phyloP scores from a whole-genome alignment of 345 rosid genomes.

The Populus ilicifolia region DNA sequence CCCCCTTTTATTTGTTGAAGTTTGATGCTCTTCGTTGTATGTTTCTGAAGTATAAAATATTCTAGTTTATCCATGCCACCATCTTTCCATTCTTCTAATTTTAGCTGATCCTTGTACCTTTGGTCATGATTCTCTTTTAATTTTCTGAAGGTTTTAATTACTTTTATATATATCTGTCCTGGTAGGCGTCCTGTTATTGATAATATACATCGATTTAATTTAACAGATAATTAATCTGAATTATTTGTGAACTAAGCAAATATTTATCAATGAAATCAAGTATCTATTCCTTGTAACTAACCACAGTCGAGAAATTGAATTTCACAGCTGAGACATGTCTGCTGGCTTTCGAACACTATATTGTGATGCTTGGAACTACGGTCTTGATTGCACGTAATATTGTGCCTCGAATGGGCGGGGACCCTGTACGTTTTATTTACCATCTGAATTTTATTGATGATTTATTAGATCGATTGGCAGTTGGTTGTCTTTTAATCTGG shows the following conservation, averaged over 20 bases:
- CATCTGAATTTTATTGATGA: background rate
- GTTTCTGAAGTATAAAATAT: background rate
- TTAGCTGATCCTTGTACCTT: background rate
- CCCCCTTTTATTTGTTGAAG: conserved; percentile 1
- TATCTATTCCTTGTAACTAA: conserved; percentile 1
- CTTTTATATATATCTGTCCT: background rate
- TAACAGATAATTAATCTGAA: background rate
- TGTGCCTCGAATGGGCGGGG: conserved; percentile 86
- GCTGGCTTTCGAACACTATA: conserved; percentile 89
- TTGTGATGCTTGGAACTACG: conserved; percentile 84
- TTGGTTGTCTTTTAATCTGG: background rate
- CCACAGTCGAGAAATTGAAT: background rate
- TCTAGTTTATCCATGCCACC: conserved; percentile 13
- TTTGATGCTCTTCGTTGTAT: background rate
- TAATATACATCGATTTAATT: background rate
- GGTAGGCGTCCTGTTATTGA: background rate
- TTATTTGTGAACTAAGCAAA: background rate
- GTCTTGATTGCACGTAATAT: conserved; percentile 62
- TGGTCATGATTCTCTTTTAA: conserved; percentile 24
- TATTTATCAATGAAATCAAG: background rate
- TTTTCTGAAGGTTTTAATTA: background rate
- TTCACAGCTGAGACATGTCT: conserved; percentile 63
- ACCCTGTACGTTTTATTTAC: conserved; percentile 46
- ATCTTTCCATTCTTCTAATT: background rate
- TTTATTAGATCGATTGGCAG: background rate